Evolutionary conservation across 2,329 filamentous ascomycete genomes (phyloP).

Genomic region (Trichoderma lentiforme): DNA sequence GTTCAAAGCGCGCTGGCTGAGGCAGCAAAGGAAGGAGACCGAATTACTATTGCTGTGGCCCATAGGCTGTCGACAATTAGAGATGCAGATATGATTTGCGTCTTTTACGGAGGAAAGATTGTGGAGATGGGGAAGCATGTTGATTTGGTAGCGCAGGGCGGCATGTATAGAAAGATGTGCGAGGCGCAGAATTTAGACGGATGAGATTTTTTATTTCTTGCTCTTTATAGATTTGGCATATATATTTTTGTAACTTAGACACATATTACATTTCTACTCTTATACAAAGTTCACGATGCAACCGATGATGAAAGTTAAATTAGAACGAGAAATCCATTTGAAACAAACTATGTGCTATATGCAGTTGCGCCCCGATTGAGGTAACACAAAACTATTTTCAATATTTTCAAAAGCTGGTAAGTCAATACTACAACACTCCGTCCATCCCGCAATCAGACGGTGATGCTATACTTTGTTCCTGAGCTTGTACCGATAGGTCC

Average conservation of each 20-base stretch:
- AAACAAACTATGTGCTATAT: neutral
- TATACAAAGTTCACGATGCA: neutral
- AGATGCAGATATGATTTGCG: conserved; percentile 59
- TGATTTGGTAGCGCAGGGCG: conserved; percentile 48
- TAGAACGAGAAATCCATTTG: neutral
- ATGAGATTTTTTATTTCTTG: neutral
- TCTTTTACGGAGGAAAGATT: conserved; percentile 55
- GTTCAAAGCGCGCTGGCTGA: conserved; percentile 81
- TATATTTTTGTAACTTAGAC: neutral
- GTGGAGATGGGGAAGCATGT: conserved; percentile 56
- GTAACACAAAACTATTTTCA: neutral
- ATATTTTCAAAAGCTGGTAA: neutral
- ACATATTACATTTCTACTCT: neutral
- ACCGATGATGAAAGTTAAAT: neutral
- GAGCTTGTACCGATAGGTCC: conserved; percentile 10
- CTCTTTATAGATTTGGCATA: neutral
- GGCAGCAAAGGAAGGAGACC: conserved; percentile 72
- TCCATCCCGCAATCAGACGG: neutral
- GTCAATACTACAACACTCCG: fast-evolving
- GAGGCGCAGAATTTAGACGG: conserved; percentile 34
- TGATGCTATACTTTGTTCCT: conserved; percentile 13
- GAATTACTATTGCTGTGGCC: conserved; percentile 92
- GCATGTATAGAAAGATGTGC: conserved; percentile 50
- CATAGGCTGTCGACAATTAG: conserved; percentile 91
- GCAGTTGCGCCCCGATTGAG: neutral